Conservation (phyloP, 805 yeast genomes). For the Scheffersomyces ergatensis region DNA sequence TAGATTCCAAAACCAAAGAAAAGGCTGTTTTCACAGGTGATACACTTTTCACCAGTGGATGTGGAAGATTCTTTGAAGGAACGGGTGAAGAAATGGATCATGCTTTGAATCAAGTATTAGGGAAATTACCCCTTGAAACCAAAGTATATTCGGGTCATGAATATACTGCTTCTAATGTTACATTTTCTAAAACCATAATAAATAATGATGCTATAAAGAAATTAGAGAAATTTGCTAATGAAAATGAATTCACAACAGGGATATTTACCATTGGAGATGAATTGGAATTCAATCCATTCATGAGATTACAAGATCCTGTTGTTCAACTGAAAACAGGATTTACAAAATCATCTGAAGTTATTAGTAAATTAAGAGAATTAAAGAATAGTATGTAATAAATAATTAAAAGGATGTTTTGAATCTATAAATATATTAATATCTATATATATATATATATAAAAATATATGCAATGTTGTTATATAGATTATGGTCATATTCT, state of each 20-base stretch:
- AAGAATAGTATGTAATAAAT: conserved; percentile 51
- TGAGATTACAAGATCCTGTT: conserved; percentile 67
- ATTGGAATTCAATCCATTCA: conserved; percentile 80
- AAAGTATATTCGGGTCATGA: conserved; percentile 93
- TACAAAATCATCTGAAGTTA: conserved; percentile 49
- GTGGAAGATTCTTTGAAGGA: conserved; percentile 97
- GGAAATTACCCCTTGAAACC: conserved; percentile 64
- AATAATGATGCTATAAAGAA: conserved; percentile 50
- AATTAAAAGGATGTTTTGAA: not conserved
- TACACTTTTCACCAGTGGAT: conserved; percentile 89
- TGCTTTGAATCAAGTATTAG: conserved; percentile 61
- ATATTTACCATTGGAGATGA: conserved; percentile 83
- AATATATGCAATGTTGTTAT: not conserved
- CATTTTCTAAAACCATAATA: conserved; percentile 69
- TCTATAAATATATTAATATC: too few relatives aligned
- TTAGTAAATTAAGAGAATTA: conserved; percentile 71
- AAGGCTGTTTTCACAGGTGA: conserved; percentile 92
- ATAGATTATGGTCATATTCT: conserved; percentile 18
- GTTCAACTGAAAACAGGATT: conserved; percentile 61
- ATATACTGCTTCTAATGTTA: conserved; percentile 79
- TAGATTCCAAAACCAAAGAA: conserved; percentile 61
- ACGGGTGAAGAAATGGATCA: conserved; percentile 73
- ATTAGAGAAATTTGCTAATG: conserved; percentile 49
- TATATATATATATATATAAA: not conserved
- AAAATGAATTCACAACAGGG: conserved; percentile 80